Percentiles rank a stretch among this genome's conserved stretches.
phyloP scores from a whole-genome alignment of 164 flowering plant species.

The Chimonanthus salicifolius region DNA sequence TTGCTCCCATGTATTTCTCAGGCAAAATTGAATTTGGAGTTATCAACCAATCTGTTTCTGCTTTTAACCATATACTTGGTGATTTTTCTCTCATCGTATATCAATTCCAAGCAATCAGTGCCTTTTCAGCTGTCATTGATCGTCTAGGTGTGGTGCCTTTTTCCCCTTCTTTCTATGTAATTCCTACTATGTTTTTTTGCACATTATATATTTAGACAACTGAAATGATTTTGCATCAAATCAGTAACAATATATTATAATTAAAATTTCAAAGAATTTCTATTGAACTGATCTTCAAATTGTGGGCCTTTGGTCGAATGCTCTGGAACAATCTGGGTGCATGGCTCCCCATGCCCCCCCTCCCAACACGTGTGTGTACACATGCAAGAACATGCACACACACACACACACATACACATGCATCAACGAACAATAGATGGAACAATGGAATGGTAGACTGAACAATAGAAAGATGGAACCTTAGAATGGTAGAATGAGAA shows the following conservation, averaged over 20 bases:
- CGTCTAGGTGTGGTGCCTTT: conserved; percentile 55
- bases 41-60: conserved; percentile 95
- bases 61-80: conserved; percentile 94
- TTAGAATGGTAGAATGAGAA: no score
- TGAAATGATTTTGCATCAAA: not conserved
- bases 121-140: conserved; percentile 94
- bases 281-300: not conserved
- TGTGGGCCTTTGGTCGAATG: not conserved
- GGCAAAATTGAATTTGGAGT: conserved; percentile 99
- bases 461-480: no score
- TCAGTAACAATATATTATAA: not conserved
- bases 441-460: no score
- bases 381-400: no score
- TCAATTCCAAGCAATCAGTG: conserved; percentile 95
- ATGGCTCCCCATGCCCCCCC: no score
- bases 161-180: not conserved
- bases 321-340: no score
- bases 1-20: conserved; percentile 97
- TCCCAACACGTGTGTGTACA: no score
- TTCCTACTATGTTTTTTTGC: not conserved
- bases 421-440: no score
- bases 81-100: conserved; percentile 91
- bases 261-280: not conserved
- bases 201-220: not conserved
- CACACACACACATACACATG: no score